These are phyloP conservation scores for Excoecaria agallocha DNA, from an alignment of 345 rosid genomes.

Conservation along the genomic window DNA sequence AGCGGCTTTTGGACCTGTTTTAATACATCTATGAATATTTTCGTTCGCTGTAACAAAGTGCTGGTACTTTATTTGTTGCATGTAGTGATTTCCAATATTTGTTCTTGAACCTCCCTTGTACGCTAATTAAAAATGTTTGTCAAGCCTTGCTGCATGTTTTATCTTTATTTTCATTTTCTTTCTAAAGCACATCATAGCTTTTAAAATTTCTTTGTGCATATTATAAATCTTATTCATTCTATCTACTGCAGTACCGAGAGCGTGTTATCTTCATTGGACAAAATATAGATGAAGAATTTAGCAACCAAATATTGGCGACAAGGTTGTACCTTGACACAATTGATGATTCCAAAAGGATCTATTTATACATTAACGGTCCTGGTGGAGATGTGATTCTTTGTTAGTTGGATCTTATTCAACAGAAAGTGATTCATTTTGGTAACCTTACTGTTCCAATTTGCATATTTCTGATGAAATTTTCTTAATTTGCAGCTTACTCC, in stretches of 20 bases:
- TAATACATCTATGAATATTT: neutral
- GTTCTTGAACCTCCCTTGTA: neutral
- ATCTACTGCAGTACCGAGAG: constrained; percentile 76
- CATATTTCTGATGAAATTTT: constrained; percentile 14
- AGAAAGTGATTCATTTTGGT: neutral
- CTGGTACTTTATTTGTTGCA: neutral
- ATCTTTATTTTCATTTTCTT: constrained; percentile 9
- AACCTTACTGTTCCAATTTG: constrained; percentile 4
- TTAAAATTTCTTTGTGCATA: neutral
- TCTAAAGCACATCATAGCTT: neutral
- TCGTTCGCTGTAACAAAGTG: neutral
- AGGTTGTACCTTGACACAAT: constrained; percentile 87
- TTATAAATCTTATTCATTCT: constrained; percentile 16
- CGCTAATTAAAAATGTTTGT: neutral
- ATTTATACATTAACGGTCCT: constrained; percentile 68
- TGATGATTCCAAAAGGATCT: constrained; percentile 64
- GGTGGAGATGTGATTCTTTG: constrained; percentile 75
- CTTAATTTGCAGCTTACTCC: constrained; percentile 66
- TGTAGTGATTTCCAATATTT: neutral
- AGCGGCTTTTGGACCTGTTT: neutral
- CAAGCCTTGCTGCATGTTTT: neutral
- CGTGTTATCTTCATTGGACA: constrained; percentile 80
- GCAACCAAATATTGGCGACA: constrained; percentile 87
- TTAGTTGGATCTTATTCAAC: constrained; percentile 8
- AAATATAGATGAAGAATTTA: constrained; percentile 70